A percentile compares a stretch with the other conserved stretches of the same genome.
Evolutionary conservation across 2,329 filamentous ascomycete species (phyloP).

Genomic region (Cladophialophora bantiana): DNA sequence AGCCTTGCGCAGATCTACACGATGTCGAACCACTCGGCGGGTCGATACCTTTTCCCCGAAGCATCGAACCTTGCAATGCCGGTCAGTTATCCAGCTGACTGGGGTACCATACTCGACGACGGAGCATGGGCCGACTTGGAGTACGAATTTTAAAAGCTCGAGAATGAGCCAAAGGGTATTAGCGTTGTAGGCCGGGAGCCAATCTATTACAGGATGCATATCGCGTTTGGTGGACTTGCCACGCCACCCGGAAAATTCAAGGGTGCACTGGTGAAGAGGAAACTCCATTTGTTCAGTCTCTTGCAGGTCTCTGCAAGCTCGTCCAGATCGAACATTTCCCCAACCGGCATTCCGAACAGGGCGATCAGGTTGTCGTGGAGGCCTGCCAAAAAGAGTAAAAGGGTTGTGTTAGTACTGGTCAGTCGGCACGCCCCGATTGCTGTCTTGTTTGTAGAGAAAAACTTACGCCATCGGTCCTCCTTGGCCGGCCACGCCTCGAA

Average conservation of each 20-base stretch:
- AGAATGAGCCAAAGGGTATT: neutral
- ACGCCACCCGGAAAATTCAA: slow-evolving; percentile 52
- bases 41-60: slow-evolving; percentile 25
- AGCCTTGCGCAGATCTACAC: slow-evolving; percentile 28
- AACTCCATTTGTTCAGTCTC: slow-evolving; percentile 47
- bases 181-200: neutral
- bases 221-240: slow-evolving; percentile 45
- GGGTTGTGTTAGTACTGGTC: slow-evolving; percentile 20
- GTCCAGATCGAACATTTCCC: slow-evolving; percentile 48
- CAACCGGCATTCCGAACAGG: slow-evolving; percentile 40
- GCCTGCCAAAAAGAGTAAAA: slow-evolving; percentile 13
- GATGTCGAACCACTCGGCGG: slow-evolving; percentile 20
- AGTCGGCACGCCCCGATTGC: too few species aligned
- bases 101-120: slow-evolving; percentile 32
- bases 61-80: slow-evolving; percentile 24
- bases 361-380: slow-evolving; percentile 39
- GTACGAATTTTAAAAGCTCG: slow-evolving; percentile 27
- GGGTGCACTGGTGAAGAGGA: slow-evolving; percentile 53
- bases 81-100: slow-evolving; percentile 28
- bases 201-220: slow-evolving; percentile 34
- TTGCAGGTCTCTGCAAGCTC: slow-evolving; percentile 46
- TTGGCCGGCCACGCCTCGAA: slow-evolving; percentile 69
- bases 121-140: slow-evolving; percentile 33
- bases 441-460: neutral
- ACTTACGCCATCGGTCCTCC: slow-evolving; percentile 24